Evolutionary conservation across 345 rosid species (phyloP), one percentile per base, ranked within the genome.

Genomic region (Hibiscus trionum): DNA sequence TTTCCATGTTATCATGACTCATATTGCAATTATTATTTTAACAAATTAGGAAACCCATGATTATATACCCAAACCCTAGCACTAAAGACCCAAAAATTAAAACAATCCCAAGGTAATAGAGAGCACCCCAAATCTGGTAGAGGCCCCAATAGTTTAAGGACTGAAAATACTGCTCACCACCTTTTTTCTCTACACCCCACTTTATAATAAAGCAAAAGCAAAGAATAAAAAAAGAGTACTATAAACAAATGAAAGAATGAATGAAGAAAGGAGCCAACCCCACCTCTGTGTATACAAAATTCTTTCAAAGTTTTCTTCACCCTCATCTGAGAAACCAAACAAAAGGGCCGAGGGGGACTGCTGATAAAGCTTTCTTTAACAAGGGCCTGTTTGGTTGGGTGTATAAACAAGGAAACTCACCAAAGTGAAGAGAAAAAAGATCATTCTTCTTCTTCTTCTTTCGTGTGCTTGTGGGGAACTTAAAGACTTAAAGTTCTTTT

Each of bases 201-300:
- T 84, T 84, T 84, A 65, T 75, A 69, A 81, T 71, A 84, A 83
- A 82, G 86, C 80, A 82, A 81, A 83, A 81, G 83, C 74, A 80
- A 72, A 72, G 66, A 75, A 79, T 53, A 69, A 65, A 75, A 37
- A 72, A 77, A 67, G 77, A 75, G 52, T 74, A 73, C 69, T 77
- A 42, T 42, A 74, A 77, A 83, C 56, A 64, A 78, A 60, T 63
- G 70, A 78, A 77, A 67, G 64, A 26, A 77, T 14, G 42, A 63
- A 56, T 19, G 63, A 61, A 75, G 72, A 72, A 75, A 21, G 61
- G 60, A 72, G 80, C 68, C 52, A 27, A 73, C 76, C 85, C 87
- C 87, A 83, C 80, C 82, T 68, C 17, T 19, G 67, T 67, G 60
- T 78, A 77, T 66, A 64, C 73, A 50, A 73, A 78, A 53, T 77